Conservation (phyloP, 257 asterid genomes). For the Solanum virginianum region DNA sequence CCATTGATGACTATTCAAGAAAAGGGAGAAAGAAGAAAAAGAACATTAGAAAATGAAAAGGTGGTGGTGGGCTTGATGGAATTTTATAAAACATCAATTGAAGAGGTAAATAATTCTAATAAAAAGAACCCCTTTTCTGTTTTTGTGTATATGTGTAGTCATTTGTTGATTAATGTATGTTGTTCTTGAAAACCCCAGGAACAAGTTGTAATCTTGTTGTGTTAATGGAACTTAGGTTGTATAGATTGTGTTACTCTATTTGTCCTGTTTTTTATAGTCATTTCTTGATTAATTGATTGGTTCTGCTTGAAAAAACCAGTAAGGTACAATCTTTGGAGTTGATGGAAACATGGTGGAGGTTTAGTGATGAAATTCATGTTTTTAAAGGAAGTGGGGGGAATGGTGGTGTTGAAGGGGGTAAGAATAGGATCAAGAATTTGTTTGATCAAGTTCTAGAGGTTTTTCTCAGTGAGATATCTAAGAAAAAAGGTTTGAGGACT, state of each 20-base stretch:
- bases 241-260: neutral
- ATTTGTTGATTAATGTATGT: neutral
- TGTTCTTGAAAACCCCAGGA: neutral
- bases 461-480: constrained; percentile 30
- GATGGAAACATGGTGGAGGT: constrained; percentile 36
- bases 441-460: constrained; percentile 40
- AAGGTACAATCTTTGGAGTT: neutral
- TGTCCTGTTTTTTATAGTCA: neutral
- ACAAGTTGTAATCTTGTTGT: neutral
- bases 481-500: constrained; percentile 24
- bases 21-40: neutral
- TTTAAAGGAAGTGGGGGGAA: constrained; percentile 2
- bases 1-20: neutral
- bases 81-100: neutral
- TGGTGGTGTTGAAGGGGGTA: constrained; percentile 26
- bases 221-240: constrained; percentile 36
- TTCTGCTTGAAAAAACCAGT: neutral
- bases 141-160: neutral
- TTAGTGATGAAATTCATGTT: constrained; percentile 13
- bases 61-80: neutral
- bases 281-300: neutral
- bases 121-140: neutral
- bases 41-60: neutral
- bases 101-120: neutral
- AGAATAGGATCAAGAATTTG: constrained; percentile 38